A percentile compares a stretch with the other conserved stretches of the same genome.
phyloP scores from a whole-genome alignment of 2,329 filamentous ascomycete genomes.

The Tolypocladium paradoxum region DNA sequence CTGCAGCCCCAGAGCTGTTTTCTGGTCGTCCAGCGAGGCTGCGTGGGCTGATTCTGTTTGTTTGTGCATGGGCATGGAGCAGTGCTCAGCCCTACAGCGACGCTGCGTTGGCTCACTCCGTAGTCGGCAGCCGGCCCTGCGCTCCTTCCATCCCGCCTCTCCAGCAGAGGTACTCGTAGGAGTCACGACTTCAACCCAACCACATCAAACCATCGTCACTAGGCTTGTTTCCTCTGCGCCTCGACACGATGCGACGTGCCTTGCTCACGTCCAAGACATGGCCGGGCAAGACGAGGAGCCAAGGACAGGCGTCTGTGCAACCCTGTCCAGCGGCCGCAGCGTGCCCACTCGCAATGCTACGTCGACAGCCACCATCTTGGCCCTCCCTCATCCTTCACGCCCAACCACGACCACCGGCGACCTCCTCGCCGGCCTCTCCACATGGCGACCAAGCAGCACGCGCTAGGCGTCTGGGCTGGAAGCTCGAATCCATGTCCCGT shows the following conservation, averaged over 20 bases:
- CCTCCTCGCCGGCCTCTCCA: background rate
- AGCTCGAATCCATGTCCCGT: background rate
- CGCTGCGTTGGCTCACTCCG: no score
- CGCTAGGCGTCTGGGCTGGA: background rate
- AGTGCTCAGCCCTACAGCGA: no score
- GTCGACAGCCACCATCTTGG: background rate
- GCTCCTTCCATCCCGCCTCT: background rate
- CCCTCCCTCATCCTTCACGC: background rate
- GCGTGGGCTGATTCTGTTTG: no score
- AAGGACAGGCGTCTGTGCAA: background rate
- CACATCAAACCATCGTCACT: background rate
- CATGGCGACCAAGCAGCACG: background rate
- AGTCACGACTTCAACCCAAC: background rate
- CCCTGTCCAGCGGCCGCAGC: background rate
- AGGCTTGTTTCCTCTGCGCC: background rate
- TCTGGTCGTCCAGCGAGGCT: no score
- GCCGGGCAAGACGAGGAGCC: background rate
- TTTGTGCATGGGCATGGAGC: no score
- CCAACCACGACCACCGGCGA: background rate
- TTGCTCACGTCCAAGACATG: background rate
- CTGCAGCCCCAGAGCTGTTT: no score
- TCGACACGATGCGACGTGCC: background rate
- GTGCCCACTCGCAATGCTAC: background rate
- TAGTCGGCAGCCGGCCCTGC: no score
- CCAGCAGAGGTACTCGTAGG: no score